Percentiles rank a stretch among this genome's conserved stretches.
phyloP scores from a whole-genome alignment of 108 stramenopile genomes.

The Nitzschia inconspicua region DNA sequence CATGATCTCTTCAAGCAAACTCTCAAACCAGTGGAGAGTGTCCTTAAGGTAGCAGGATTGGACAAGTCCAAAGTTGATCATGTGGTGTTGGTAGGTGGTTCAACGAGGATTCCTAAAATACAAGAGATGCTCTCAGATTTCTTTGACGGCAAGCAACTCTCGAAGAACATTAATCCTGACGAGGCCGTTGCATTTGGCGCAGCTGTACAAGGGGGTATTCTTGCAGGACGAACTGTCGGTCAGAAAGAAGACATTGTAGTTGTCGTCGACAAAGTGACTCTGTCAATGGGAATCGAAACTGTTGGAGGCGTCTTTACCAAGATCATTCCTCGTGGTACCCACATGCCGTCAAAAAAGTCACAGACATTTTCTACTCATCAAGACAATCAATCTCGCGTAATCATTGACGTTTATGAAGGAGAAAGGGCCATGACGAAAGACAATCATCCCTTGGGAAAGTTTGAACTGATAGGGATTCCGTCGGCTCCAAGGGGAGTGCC shows the following conservation, averaged over 20 bases:
- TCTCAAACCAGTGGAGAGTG: constrained; percentile 84
- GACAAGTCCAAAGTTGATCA: constrained; percentile 90
- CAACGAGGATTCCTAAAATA: constrained; percentile 96
- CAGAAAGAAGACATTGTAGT: constrained; percentile 64
- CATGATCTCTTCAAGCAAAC: constrained; percentile 97
- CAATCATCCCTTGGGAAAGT: constrained; percentile 93
- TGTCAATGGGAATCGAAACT: constrained; percentile 92
- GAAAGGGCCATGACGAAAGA: constrained; percentile 95
- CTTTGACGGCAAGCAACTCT: constrained; percentile 95
- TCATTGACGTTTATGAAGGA: constrained; percentile 96
- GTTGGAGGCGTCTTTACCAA: constrained; percentile 91
- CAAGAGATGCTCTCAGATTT: constrained; percentile 90
- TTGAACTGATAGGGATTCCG: constrained; percentile 92
- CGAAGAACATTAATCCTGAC: constrained; percentile 93
- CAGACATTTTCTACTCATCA: constrained; percentile 89
- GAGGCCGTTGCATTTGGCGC: constrained; percentile 98
- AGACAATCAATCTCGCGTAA: constrained; percentile 91
- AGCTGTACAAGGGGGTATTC: constrained; percentile 94
- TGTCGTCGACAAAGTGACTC: constrained; percentile 90
- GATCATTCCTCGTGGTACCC: constrained; percentile 81
- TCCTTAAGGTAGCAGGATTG: constrained; percentile 90
- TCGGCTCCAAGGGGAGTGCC: constrained; percentile 93
- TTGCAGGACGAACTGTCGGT: constrained; percentile 25
- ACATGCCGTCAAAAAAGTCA: constrained; percentile 89
- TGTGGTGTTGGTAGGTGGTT: constrained; percentile 94